These are phyloP conservation scores for Prinsepia uniflora DNA, from an alignment of 306 rosid species.

Conservation along the genomic window DNA sequence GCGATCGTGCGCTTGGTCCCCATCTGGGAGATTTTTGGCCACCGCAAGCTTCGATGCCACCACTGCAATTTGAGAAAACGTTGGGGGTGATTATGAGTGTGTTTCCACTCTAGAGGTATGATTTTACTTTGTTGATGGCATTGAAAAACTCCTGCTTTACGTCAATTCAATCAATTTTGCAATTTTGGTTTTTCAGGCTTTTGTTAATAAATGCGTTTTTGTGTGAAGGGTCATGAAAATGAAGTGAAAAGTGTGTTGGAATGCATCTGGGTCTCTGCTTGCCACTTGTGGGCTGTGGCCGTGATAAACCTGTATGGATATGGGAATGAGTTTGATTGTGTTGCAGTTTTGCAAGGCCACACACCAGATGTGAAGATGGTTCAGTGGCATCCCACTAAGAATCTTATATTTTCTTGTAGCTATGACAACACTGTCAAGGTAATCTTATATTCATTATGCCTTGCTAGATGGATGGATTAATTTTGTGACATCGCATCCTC, in stretches of 20 bases:
- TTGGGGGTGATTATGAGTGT: slow-evolving; percentile 87
- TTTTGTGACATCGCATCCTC: too few relatives aligned
- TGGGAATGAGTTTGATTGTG: slow-evolving; percentile 91
- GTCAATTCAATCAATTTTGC: background rate
- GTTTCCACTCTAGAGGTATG: slow-evolving; percentile 85
- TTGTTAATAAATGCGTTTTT: slow-evolving; percentile 13
- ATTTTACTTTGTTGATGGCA: background rate
- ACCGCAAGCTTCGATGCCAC: slow-evolving; percentile 95
- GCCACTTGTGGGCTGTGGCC: slow-evolving; percentile 91
- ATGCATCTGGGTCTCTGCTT: slow-evolving; percentile 71
- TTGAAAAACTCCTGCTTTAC: slow-evolving; percentile 3
- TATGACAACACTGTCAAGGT: slow-evolving; percentile 89
- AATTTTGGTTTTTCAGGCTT: background rate
- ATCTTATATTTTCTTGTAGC: slow-evolving; percentile 88
- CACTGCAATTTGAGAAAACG: slow-evolving; percentile 77
- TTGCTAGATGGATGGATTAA: too few relatives aligned
- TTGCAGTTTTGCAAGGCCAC: slow-evolving; percentile 84
- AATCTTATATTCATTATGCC: too few relatives aligned
- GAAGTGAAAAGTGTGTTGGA: slow-evolving; percentile 89
- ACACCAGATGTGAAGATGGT: slow-evolving; percentile 96
- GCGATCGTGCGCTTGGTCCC: slow-evolving; percentile 95
- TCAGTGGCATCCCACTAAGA: slow-evolving; percentile 87
- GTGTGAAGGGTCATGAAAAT: slow-evolving; percentile 70
- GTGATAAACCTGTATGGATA: slow-evolving; percentile 93
- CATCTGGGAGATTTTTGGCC: slow-evolving; percentile 69